A percentile compares a stretch with the other conserved stretches of the same genome.
Conservation (phyloP, 768 basidiomycete species). For the Jaapia argillacea region DNA sequence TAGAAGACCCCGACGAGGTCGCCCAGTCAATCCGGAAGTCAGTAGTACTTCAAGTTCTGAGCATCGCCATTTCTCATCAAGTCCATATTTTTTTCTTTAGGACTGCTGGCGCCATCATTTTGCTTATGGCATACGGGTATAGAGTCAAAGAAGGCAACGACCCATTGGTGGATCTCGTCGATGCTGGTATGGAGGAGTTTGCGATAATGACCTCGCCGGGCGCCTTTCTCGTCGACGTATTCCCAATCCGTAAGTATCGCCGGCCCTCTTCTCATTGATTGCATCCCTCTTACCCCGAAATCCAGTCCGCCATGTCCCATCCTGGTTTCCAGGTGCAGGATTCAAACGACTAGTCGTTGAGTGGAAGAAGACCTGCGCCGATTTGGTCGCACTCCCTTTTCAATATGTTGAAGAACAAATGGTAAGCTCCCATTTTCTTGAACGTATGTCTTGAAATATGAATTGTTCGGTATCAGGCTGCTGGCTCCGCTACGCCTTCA, state of each 20-base stretch:
- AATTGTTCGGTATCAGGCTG: not conserved
- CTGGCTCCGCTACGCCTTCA: not conserved
- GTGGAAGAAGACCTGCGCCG: not conserved
- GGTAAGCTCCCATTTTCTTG: not conserved
- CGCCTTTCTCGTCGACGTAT: not conserved
- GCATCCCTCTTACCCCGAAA: constrained; percentile 1
- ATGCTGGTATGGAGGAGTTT: not conserved
- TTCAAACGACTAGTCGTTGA: not conserved
- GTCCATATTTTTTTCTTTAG: constrained; percentile 1
- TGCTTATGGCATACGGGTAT: constrained; percentile 7
- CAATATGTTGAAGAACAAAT: not conserved
- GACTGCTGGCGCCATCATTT: constrained; percentile 1
- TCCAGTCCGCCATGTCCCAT: not conserved
- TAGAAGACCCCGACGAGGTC: not conserved
- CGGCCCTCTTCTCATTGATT: no score
- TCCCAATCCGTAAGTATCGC: not conserved
- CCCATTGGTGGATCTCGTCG: constrained; percentile 1
- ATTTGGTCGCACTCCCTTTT: not conserved
- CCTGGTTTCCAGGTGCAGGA: not conserved
- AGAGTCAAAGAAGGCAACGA: constrained; percentile 2
- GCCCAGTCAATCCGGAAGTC: not conserved
- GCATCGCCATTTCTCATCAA: no score
- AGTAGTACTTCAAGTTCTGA: not conserved
- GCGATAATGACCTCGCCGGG: not conserved
- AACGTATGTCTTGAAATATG: not conserved